Conservation (phyloP, 1,284 basidiomycete species). For the Phaffia rhodozyma region DNA sequence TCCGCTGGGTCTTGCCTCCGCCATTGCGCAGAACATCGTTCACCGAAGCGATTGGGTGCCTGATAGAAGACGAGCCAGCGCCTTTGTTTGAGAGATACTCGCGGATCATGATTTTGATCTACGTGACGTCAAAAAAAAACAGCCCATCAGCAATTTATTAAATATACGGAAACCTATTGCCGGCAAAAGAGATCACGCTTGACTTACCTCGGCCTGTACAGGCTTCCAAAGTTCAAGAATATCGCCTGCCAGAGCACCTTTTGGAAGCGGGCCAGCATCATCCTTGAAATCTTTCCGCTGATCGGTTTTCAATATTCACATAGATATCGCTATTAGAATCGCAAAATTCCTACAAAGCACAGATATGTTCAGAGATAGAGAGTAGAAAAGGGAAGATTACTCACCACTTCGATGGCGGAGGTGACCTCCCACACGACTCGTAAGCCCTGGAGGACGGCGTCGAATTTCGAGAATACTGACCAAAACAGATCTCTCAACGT, state of each 20-base stretch:
- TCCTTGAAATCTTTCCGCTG: slow-evolving; percentile 81
- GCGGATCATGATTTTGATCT: slow-evolving; percentile 75
- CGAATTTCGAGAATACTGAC: slow-evolving; percentile 93
- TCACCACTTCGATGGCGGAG: slow-evolving; percentile 70
- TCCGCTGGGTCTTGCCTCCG: slow-evolving; percentile 48
- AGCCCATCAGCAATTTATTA: slow-evolving; percentile 12
- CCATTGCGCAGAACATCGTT: slow-evolving; percentile 88
- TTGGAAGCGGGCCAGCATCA: slow-evolving; percentile 51
- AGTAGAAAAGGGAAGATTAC: slow-evolving; percentile 27
- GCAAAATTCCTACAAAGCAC: neutral
- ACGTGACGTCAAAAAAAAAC: neutral
- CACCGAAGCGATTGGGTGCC: slow-evolving; percentile 82
- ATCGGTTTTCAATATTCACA: neutral
- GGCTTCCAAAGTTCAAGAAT: slow-evolving; percentile 83
- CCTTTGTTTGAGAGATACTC: slow-evolving; percentile 88
- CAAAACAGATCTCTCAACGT: slow-evolving; percentile 89
- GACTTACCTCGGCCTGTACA: slow-evolving; percentile 69
- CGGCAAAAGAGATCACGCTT: neutral
- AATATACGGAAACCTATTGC: neutral
- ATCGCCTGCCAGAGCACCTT: slow-evolving; percentile 35
- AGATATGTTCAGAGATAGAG: neutral
- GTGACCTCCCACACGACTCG: slow-evolving; percentile 85
- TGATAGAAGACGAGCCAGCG: slow-evolving; percentile 56
- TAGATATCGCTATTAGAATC: neutral
- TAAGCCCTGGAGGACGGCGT: slow-evolving; percentile 88